Evolutionary conservation across 345 rosid species (phyloP), one percentile per base, ranked within the genome.

Genomic region (Erodium maritimum): DNA sequence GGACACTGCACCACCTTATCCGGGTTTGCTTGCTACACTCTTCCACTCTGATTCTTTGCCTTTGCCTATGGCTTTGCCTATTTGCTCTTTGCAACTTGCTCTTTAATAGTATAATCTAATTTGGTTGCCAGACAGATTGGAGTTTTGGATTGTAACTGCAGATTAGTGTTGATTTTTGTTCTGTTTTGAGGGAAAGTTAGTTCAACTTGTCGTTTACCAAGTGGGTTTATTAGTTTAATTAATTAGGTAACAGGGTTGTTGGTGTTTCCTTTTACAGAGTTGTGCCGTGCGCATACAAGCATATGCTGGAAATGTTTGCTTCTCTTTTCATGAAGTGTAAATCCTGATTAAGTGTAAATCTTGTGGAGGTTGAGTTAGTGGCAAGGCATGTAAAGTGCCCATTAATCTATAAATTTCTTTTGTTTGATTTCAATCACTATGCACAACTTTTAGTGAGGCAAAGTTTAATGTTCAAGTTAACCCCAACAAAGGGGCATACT

Each of bases 1-100:
- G 23, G 76, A 71, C 76, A 60, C 52, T 66, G 68, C 77, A 56
- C 69, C 76, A 45, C 23, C 75, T 67, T 76, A 65, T 73, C 79
- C 54, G 18, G 56, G 55, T 56, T 11, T 25, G 54, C 48, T 58
- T 52, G 37, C 8, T 29, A 20, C 10, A 45, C 16, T 19, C 21
- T 50, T 60, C 52, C 7, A 22, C 37, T n/a, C 58, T 17, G 2
- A 22, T 50, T 25, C 56, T 18, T 17, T 42, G 48, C 14, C 14
- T 42, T 14, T 42, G 48, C 14, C 48, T 42, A 7, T 42, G 48
- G 14, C 48, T 42, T 9, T 42, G 14, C 17, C 48, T 42, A 2
- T 42, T 14, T 10, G 17, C 48, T 42, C 0, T 12, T 10, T 42
- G 17, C 17, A 7, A 42, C 14, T 42, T 42, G 48, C 48, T 16